These are phyloP conservation scores for Eruca vesicaria DNA, from an alignment of 441 rosid species.

Conservation along the genomic window DNA sequence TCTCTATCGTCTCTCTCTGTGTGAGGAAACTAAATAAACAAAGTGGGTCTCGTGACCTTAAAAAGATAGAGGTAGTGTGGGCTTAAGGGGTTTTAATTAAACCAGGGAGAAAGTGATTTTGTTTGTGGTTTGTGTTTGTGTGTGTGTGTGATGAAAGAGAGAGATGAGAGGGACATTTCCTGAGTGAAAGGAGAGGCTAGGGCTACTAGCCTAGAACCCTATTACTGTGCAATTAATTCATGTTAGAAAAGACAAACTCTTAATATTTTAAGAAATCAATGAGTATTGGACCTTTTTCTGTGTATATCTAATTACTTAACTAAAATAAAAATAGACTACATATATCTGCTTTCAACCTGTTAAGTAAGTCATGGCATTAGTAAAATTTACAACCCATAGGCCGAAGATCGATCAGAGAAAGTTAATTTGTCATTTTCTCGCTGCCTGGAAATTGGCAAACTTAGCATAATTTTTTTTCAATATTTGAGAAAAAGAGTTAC, in stretches of 20 bases:
- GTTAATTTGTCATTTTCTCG: background rate
- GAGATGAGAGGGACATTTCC: constrained; percentile 43
- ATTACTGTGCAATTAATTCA: constrained; percentile 32
- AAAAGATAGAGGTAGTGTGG: constrained; percentile 25
- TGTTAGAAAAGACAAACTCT: constrained; percentile 34
- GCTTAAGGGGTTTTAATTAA: constrained; percentile 32
- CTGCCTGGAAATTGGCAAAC: background rate
- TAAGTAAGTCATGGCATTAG: background rate
- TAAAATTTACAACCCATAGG: background rate
- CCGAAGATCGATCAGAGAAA: background rate
- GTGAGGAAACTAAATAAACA: constrained; percentile 32
- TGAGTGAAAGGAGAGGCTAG: constrained; percentile 41
- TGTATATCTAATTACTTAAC: background rate
- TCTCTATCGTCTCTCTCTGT: constrained; percentile 37
- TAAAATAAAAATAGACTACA: background rate
- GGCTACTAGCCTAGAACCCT: constrained; percentile 37
- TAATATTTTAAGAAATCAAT: constrained; percentile 7
- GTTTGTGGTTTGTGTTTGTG: constrained; percentile 16
- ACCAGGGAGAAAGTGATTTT: constrained; percentile 22
- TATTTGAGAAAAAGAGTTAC: background rate
- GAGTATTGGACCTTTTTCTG: constrained; percentile 13
- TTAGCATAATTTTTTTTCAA: background rate
- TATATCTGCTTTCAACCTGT: background rate
- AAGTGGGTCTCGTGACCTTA: constrained; percentile 37
- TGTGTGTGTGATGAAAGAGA: constrained; percentile 28